phyloP scores from a whole-genome alignment of 805 yeast genomes.

The Kuraishia borneana region DNA sequence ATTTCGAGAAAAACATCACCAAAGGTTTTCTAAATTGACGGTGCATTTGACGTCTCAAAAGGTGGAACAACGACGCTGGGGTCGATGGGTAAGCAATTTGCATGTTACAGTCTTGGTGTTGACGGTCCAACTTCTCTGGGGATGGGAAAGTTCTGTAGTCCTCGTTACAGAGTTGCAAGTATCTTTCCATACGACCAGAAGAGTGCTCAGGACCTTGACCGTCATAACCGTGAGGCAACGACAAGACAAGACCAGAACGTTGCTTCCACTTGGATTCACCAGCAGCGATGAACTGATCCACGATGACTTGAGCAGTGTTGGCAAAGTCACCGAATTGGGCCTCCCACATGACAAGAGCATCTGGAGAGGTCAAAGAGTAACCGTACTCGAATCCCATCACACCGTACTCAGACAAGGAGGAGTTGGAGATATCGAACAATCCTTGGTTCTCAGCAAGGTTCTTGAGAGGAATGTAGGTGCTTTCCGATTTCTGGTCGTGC shows the following conservation, averaged over 20 bases:
- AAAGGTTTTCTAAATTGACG: constrained; percentile 96
- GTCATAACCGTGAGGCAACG: constrained; percentile 98
- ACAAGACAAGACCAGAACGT: constrained; percentile 90
- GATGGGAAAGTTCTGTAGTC: constrained; percentile 93
- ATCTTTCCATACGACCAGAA: constrained; percentile 94
- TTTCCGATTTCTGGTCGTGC: constrained; percentile 88
- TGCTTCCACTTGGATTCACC: constrained; percentile 99
- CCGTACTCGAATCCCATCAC: constrained; percentile 99
- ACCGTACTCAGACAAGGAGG: constrained; percentile 97
- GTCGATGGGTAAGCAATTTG: constrained; percentile 98
- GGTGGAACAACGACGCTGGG: constrained; percentile 93
- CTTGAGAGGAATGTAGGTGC: constrained; percentile 76
- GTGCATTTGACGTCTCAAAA: constrained; percentile 97
- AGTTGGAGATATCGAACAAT: constrained; percentile 80
- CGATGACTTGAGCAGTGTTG: constrained; percentile 95
- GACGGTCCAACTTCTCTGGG: constrained; percentile 81
- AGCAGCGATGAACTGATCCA: constrained; percentile 92
- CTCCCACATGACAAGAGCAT: constrained; percentile 96
- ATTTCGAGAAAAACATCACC: constrained; percentile 81
- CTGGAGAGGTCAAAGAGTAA: constrained; percentile 95
- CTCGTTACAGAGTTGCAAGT: constrained; percentile 90
- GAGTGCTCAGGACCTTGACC: constrained; percentile 99
- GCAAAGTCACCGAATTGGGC: constrained; percentile 99
- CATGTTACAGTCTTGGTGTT: constrained; percentile 97
- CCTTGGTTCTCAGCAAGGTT: constrained; percentile 73